Evolutionary conservation across 106 monocot genomes (phyloP).

Genomic region (Allium cepa): DNA sequence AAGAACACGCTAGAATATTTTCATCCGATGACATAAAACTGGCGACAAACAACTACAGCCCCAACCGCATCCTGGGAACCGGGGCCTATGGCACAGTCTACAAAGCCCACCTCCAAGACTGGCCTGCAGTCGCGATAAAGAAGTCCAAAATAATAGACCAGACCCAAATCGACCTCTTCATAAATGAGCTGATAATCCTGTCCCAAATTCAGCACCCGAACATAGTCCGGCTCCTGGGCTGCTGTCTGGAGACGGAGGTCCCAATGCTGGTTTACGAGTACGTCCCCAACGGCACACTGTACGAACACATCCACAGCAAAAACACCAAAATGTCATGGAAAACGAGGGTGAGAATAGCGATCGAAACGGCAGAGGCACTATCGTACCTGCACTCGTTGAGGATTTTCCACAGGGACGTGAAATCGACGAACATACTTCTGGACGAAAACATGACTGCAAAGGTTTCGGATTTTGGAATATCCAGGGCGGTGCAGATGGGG

Average conservation of each 20-base stretch:
- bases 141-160: conserved; percentile 32
- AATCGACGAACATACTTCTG: conserved; percentile 33
- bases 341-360: conserved; percentile 20
- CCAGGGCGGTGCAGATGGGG: conserved; percentile 27
- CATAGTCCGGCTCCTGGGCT: conserved; percentile 43
- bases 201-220: conserved; percentile 36
- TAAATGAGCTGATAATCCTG: conserved; percentile 45
- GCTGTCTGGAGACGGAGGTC: conserved; percentile 41
- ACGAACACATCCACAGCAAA: conserved; percentile 7
- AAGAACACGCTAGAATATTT: conserved; percentile 8
- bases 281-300: conserved; percentile 31
- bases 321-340: conserved; percentile 7
- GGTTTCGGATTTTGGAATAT: conserved; percentile 40
- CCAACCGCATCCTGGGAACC: conserved; percentile 22
- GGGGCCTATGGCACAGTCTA: conserved; percentile 50
- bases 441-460: conserved; percentile 8
- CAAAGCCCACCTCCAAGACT: conserved; percentile 17
- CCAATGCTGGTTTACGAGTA: conserved; percentile 52
- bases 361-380: conserved; percentile 31
- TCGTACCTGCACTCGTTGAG: conserved; percentile 30
- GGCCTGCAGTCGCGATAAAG: conserved; percentile 32
- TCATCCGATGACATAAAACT: conserved; percentile 2
- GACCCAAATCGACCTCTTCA: conserved; percentile 38
- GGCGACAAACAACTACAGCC: conserved; percentile 27
- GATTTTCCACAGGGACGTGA: conserved; percentile 43